Conservation (phyloP, 805 yeast species). For the Saccharomycopsis vini region DNA sequence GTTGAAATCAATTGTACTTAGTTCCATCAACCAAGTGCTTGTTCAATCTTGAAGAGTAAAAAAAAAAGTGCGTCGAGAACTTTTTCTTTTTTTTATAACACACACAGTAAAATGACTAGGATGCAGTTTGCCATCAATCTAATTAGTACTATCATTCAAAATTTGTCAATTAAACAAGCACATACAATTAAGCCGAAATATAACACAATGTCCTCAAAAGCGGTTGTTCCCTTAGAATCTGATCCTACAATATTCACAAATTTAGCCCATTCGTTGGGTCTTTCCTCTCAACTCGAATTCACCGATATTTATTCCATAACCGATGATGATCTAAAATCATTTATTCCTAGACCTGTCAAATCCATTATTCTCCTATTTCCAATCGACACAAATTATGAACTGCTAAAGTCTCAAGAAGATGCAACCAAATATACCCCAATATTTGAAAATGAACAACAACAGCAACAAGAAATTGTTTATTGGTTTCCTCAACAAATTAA, state of each 20-base stretch:
- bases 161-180: too few relatives aligned
- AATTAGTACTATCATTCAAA: too few relatives aligned
- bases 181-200: too few relatives aligned
- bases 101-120: too few relatives aligned
- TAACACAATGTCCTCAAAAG: conserved; percentile 5
- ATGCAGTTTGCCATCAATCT: too few relatives aligned
- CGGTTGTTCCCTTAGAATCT: conserved; percentile 83
- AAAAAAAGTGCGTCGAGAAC: too few relatives aligned
- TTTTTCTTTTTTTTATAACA: too few relatives aligned
- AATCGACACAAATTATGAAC: conserved; percentile 52
- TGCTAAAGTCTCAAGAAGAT: conserved; percentile 37
- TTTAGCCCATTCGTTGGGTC: conserved; percentile 61
- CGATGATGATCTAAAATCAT: conserved; percentile 71
- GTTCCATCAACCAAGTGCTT: too few relatives aligned
- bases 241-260: conserved; percentile 76
- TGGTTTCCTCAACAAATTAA: conserved; percentile 83
- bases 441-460: too few relatives aligned
- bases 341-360: conserved; percentile 72
- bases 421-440: conserved; percentile 1
- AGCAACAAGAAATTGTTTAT: conserved; percentile 28
- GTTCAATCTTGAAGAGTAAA: too few relatives aligned
- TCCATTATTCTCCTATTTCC: conserved; percentile 82
- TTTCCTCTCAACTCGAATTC: conserved; percentile 50
- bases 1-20: too few relatives aligned
- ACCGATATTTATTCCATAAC: conserved; percentile 79